Evolutionary conservation across 176 grass and related monocot species (phyloP), one percentile per base, ranked within the genome.

Genomic region (Triticum aestivum): DNA sequence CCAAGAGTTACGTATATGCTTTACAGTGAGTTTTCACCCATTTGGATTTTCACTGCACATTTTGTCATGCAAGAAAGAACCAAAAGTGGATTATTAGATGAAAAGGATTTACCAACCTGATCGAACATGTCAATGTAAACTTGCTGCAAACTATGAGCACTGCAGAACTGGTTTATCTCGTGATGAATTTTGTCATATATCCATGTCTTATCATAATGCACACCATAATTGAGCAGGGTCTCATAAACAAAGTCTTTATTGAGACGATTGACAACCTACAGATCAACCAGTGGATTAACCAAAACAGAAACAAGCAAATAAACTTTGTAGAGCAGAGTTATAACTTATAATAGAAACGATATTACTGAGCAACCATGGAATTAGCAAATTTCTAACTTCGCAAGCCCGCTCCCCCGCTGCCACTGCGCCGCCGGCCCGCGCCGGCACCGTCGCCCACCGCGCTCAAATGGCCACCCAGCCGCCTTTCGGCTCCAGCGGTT

Each of bases 181-280:
- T 99, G 97, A 80, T 99, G 97, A 86, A 99, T 99, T 87, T 99
- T 99, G 79, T 99, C 97, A 82, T 99, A 99, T 86, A 99, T 99
- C 97, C 97, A 99, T 86, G 94, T 94, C 85, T 97, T 99, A 58
- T 97, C 97, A 86, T 99, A 99, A 77, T 94, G 85, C 51, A 99
- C 83, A 13, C 97, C 97, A 91, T 99, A 99, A 65, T 99, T 91
- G 83, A 94, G 97, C 62, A 99, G 83, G 73, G 97, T 99, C 6
- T 97, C 90, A 81, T 97, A 89, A 65, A 97, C 97, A 78, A 82
- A 97, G 37, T 93, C 89, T 93, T 97, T 99, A 15, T 81, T 89
- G 78, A 99, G 97, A 65, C 97, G 94, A 75, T 97, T 99, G 49
- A 97, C 97, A 77, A 99, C 97, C 97, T 99, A 44, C 75, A 84